phyloP scores from a whole-genome alignment of 352 stramenopile species.

The Stramenopiles sp. region DNA sequence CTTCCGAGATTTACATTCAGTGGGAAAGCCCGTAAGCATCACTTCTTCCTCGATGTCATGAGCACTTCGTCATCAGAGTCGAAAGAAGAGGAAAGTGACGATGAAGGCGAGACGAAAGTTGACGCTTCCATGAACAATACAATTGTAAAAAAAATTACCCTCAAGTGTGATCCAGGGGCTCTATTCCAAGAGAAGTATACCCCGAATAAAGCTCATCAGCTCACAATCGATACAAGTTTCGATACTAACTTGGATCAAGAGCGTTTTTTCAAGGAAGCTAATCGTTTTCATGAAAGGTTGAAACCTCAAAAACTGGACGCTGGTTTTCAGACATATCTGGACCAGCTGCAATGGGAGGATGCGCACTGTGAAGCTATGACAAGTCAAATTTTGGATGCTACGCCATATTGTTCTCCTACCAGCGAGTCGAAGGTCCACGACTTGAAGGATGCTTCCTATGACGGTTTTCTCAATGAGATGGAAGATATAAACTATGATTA shows the following conservation, averaged over 20 bases:
- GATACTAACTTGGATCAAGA: not conserved
- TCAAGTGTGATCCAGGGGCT: too few species aligned
- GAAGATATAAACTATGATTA: not conserved
- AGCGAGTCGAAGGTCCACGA: not conserved
- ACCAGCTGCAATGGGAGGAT: not conserved
- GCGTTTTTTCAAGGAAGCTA: not conserved
- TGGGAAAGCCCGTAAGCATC: not conserved
- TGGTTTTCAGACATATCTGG: not conserved
- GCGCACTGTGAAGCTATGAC: not conserved
- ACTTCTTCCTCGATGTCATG: not conserved
- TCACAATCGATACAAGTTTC: not conserved
- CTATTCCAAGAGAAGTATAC: not conserved
- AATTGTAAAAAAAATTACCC: not conserved
- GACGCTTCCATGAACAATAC: not conserved
- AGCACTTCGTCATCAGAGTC: not conserved
- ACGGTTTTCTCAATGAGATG: not conserved
- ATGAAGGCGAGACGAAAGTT: not conserved
- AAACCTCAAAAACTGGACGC: not conserved
- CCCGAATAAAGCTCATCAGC: not conserved
- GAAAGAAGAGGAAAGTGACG: not conserved
- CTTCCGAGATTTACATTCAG: not conserved
- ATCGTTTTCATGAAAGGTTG: not conserved
- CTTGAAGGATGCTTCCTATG: not conserved
- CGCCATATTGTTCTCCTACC: not conserved
- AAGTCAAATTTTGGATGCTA: not conserved